Conservation (phyloP, 2,329 filamentous ascomycete species). For the Neophaeococcomyces mojaviensis region DNA sequence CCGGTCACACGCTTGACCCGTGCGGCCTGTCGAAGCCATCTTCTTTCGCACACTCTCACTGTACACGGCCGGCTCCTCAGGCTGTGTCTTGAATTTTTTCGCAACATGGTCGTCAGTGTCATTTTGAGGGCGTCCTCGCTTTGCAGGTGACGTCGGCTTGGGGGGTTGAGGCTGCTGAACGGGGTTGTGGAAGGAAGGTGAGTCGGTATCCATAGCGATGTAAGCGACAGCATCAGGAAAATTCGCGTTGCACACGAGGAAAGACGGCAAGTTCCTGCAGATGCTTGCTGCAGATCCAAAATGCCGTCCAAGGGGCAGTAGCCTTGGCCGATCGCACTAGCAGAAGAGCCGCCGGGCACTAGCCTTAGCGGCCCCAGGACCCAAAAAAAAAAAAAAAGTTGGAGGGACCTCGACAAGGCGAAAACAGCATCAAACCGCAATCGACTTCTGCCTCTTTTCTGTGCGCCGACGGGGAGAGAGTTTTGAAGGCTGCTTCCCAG, state of each 20-base stretch:
- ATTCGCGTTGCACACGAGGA: constrained; percentile 4
- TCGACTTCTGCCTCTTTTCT: too few relatives aligned
- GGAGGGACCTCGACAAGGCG: too few relatives aligned
- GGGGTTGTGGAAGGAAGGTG: not conserved
- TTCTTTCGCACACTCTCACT: constrained; percentile 43
- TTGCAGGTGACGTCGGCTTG: constrained; percentile 6
- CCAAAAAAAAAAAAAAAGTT: too few relatives aligned
- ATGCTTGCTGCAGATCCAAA: not conserved
- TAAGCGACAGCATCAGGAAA: not conserved
- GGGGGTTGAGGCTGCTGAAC: not conserved
- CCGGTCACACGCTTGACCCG: constrained; percentile 79
- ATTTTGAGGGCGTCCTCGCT: constrained; percentile 11
- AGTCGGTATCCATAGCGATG: not conserved
- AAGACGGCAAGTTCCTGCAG: constrained; percentile 6
- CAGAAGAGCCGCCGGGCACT: too few relatives aligned
- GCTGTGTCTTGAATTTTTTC: constrained; percentile 20
- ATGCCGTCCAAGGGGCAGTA: not conserved
- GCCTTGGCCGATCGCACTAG: too few relatives aligned
- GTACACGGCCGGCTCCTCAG: constrained; percentile 30
- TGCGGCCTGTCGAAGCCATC: constrained; percentile 50
- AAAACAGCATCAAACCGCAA: too few relatives aligned
- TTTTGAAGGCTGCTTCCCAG: too few relatives aligned
- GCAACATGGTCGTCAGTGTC: constrained; percentile 15
- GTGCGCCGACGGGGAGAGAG: too few relatives aligned
- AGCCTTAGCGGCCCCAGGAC: too few relatives aligned